Percentiles rank a stretch among this genome's conserved stretches.
Evolutionary conservation across 768 basidiomycete genomes (phyloP).

Genomic region (Sporobolomyces phaffii): DNA sequence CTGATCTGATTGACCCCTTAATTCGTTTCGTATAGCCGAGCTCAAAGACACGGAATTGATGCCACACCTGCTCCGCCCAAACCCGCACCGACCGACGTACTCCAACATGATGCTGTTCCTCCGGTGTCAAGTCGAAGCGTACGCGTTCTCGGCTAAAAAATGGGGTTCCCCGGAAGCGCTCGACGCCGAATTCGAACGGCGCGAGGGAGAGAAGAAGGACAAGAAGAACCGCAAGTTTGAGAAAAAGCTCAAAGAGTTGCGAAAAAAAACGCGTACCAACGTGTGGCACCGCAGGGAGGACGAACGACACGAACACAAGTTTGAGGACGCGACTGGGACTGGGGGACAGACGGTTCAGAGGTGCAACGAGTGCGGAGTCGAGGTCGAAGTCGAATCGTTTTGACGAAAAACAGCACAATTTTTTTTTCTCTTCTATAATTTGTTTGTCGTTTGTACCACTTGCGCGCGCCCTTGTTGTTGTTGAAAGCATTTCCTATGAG

Average conservation of each 20-base stretch:
- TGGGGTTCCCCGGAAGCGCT: slow-evolving; percentile 92
- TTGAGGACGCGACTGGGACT: slow-evolving; percentile 55
- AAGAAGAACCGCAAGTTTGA: slow-evolving; percentile 94
- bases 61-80: slow-evolving; percentile 87
- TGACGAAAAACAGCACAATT: slow-evolving; percentile 42
- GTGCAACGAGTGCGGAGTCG: slow-evolving; percentile 85
- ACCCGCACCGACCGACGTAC: slow-evolving; percentile 89
- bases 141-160: slow-evolving; percentile 77
- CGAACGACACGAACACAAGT: slow-evolving; percentile 79
- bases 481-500: no score
- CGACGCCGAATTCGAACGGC: slow-evolving; percentile 75
- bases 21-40: slow-evolving; percentile 59
- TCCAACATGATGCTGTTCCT: slow-evolving; percentile 99
- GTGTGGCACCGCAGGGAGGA: slow-evolving; percentile 83
- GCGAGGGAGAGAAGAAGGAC: slow-evolving; percentile 73
- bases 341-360: slow-evolving; percentile 58
- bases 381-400: slow-evolving; percentile 78
- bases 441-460: no score
- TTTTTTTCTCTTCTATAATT: no score
- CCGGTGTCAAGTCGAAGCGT: slow-evolving; percentile 86
- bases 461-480: no score
- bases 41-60: slow-evolving; percentile 83
- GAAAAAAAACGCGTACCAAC: slow-evolving; percentile 77
- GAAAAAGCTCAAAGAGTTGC: slow-evolving; percentile 73
- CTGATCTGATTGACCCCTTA: neutral